These are phyloP conservation scores for Pleurotus cornucopiae DNA, from an alignment of 768 basidiomycete genomes.

Conservation along the genomic window DNA sequence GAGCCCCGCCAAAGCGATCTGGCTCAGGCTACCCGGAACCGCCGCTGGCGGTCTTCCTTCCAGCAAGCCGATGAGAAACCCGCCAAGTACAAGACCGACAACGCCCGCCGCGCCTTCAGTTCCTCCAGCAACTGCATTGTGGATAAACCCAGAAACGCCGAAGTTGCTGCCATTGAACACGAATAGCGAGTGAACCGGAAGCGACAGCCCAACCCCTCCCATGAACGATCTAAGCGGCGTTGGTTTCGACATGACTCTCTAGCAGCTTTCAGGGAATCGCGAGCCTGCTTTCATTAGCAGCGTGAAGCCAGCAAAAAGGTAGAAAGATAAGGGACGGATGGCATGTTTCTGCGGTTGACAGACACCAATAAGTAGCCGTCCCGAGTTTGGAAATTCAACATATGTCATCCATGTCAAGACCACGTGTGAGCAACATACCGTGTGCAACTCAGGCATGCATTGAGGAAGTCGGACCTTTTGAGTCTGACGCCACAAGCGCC, in stretches of 20 bases:
- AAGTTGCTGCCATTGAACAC: constrained; percentile 53
- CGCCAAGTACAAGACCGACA: constrained; percentile 46
- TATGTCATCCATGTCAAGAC: constrained; percentile 2
- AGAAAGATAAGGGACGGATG: neutral
- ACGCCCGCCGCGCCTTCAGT: constrained; percentile 37
- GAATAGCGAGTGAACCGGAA: constrained; percentile 49
- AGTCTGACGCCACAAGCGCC: neutral
- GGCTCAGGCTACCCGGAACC: constrained; percentile 16
- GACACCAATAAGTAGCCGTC: neutral
- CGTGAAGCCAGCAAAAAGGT: neutral
- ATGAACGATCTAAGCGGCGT: constrained; percentile 49
- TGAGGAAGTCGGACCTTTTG: neutral
- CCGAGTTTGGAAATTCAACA: constrained; percentile 1
- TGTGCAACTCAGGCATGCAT: neutral
- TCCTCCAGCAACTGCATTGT: constrained; percentile 42
- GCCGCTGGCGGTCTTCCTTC: constrained; percentile 30
- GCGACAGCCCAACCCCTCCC: constrained; percentile 48
- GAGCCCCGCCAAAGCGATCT: constrained; percentile 42
- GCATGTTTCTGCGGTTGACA: neutral
- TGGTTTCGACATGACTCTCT: constrained; percentile 27
- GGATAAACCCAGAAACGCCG: constrained; percentile 60
- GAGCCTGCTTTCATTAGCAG: neutral
- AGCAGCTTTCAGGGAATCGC: neutral
- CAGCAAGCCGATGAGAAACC: constrained; percentile 35
- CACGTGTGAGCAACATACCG: constrained; percentile 2